Percentiles rank a stretch among this genome's conserved stretches.
Evolutionary conservation across 106 monocot species (phyloP).

Genomic region (Ottelia alismoides): DNA sequence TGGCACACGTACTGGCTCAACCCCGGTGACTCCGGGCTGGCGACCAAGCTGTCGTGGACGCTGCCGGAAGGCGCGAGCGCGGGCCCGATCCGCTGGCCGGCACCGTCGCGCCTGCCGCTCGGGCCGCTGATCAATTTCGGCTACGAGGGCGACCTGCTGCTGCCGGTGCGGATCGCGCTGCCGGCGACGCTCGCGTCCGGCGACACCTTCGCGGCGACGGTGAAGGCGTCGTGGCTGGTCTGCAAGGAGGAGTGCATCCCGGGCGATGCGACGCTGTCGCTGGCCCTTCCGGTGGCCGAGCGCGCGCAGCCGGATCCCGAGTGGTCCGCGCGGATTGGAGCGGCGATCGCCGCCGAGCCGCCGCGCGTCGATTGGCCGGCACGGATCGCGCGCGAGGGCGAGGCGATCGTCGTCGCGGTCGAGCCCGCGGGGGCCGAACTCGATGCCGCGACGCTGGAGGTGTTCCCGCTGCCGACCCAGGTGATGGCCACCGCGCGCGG

Average conservation of each 20-base stretch:
- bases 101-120: neutral
- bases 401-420: no score
- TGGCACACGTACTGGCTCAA: neutral
- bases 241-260: conserved; percentile 1
- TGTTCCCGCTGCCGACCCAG: no score
- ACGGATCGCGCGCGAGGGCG: no score
- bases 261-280: neutral
- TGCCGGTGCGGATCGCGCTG: neutral
- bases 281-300: no score
- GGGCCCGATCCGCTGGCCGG: neutral
- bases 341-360: no score
- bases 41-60: neutral
- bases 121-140: neutral
- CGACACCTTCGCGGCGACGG: neutral
- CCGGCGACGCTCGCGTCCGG: neutral
- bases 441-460: no score
- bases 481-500: no score
- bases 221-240: neutral
- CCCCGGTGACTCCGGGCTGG: neutral
- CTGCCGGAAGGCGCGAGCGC: neutral
- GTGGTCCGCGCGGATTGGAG: no score
- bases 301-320: no score
- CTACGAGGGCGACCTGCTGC: neutral
- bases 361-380: no score
- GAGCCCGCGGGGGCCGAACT: no score